Conservation (phyloP, 768 basidiomycete species). For the Sarcomyxa edulis region DNA sequence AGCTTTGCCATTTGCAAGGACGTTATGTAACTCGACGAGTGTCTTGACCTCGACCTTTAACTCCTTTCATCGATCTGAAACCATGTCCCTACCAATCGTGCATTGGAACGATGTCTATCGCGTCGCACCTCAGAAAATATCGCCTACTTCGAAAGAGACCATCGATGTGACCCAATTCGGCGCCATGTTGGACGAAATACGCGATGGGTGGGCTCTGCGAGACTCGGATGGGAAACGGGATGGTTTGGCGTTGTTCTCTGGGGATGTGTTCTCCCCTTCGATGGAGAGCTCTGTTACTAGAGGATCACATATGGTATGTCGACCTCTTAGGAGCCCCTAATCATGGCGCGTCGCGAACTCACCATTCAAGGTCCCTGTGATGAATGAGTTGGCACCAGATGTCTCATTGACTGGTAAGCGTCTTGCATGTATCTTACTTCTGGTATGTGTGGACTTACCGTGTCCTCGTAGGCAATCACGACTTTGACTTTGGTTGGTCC, state of each 20-base stretch:
- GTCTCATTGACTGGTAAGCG: conserved; percentile 71
- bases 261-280: conserved; percentile 85
- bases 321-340: too few relatives aligned
- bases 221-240: conserved; percentile 47
- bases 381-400: conserved; percentile 79
- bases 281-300: conserved; percentile 84
- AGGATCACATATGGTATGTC: conserved; percentile 82
- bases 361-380: conserved; percentile 71
- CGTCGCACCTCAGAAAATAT: conserved; percentile 68
- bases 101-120: conserved; percentile 88
- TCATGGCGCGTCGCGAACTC: too few relatives aligned
- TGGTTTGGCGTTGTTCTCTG: conserved; percentile 82
- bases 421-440: conserved; percentile 1
- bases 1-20: too few relatives aligned
- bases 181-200: conserved; percentile 59
- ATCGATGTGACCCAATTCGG: conserved; percentile 87
- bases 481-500: conserved; percentile 76
- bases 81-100: conserved; percentile 43
- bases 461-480: conserved; percentile 69
- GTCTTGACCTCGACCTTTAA: too few relatives aligned
- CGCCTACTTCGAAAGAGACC: conserved; percentile 45
- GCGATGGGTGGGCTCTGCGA: conserved; percentile 48
- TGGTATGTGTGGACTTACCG: too few relatives aligned
- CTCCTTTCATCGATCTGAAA: too few relatives aligned
- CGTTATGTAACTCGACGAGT: too few relatives aligned